phyloP scores from a whole-genome alignment of 306 rosid species.

The Rosa persica region DNA sequence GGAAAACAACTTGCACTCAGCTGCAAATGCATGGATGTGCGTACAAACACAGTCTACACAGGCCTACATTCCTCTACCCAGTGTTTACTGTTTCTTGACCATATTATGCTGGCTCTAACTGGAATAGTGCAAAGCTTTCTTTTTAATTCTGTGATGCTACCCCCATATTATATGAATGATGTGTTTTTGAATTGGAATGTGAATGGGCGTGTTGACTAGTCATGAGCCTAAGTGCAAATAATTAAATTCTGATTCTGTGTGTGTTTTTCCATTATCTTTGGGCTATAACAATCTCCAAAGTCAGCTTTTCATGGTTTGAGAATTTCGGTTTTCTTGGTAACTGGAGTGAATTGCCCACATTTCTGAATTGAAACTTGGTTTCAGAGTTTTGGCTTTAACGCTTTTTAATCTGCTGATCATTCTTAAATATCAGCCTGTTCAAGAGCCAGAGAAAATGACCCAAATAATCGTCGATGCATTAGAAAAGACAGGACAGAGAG shows the following conservation, averaged over 20 bases:
- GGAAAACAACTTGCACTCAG: not conserved
- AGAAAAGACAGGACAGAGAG: constrained; percentile 87
- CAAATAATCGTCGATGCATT: constrained; percentile 86
- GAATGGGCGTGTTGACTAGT: not conserved
- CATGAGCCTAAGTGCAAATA: not conserved
- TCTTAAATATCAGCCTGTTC: constrained; percentile 69
- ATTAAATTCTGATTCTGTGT: not conserved
- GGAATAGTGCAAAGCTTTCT: not conserved
- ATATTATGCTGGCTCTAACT: not conserved
- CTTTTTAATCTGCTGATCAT: not conserved
- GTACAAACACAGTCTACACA: not conserved
- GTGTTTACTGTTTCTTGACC: not conserved
- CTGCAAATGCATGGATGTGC: not conserved
- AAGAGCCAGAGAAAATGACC: constrained; percentile 94
- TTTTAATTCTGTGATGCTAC: not conserved
- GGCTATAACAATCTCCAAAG: no score
- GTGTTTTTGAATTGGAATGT: not conserved
- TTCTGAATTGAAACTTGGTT: not conserved
- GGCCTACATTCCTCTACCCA: not conserved
- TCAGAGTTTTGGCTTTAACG: not conserved
- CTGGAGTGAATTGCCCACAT: no score
- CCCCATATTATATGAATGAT: not conserved
- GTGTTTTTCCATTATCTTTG: not conserved
- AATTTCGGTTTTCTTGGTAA: not conserved
- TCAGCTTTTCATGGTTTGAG: not conserved